Percentiles rank a stretch among this genome's conserved stretches.
These are phyloP conservation scores for Lentinula guzmanii DNA, from an alignment of 768 basidiomycete species.

Conservation along the genomic window DNA sequence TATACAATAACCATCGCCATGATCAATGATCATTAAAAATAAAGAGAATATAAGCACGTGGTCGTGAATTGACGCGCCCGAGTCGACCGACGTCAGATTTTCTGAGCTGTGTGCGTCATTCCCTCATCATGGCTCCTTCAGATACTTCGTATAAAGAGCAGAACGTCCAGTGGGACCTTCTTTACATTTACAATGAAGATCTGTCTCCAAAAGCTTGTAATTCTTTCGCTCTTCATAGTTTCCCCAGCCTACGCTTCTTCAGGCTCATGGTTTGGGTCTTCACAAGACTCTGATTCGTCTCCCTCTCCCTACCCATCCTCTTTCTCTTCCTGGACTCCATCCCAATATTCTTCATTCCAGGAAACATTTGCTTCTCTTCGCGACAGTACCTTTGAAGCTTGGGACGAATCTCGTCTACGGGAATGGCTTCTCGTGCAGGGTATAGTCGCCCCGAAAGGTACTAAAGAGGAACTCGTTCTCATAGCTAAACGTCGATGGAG, in stretches of 20 bases:
- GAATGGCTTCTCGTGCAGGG: conserved; percentile 85
- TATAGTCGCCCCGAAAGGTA: conserved; percentile 73
- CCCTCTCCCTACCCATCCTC: not conserved
- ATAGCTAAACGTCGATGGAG: conserved; percentile 70
- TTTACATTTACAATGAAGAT: not conserved
- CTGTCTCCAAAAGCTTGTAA: not conserved
- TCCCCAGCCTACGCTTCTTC: not conserved
- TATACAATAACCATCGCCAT: too few species aligned
- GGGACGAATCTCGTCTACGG: conserved; percentile 81
- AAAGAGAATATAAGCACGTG: not conserved
- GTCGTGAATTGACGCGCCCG: too few species aligned
- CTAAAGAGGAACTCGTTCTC: conserved; percentile 71
- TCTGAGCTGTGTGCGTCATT: not conserved
- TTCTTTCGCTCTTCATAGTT: not conserved
- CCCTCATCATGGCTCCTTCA: not conserved
- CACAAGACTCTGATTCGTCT: not conserved
- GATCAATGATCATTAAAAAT: not conserved
- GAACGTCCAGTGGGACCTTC: not conserved
- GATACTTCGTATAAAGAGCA: not conserved
- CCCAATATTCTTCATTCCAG: conserved; percentile 62
- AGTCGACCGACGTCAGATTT: not conserved
- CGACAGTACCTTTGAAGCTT: conserved; percentile 64
- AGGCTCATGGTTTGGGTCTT: not conserved
- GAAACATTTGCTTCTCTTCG: conserved; percentile 53
- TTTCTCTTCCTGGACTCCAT: conserved; percentile 48